A percentile compares a stretch with the other conserved stretches of the same genome.
phyloP scores from a whole-genome alignment of 1,139 yeast genomes.

The Kodamaea suecica region DNA sequence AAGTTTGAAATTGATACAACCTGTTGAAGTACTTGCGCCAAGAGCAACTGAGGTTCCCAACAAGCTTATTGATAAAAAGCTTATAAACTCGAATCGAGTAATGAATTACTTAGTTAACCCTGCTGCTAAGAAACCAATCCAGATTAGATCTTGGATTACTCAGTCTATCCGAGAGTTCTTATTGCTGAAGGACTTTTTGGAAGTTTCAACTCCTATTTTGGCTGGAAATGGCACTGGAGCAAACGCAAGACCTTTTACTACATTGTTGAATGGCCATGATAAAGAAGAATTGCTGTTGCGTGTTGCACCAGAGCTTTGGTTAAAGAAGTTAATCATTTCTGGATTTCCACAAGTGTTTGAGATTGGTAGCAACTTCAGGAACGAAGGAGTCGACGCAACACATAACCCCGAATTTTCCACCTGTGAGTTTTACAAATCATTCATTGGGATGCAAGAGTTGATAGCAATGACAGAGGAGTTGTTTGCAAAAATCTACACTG shows the following conservation, averaged over 20 bases:
- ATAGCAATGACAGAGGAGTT: constrained; percentile 63
- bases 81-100: constrained; percentile 66
- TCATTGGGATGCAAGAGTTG: constrained; percentile 64
- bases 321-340: constrained; percentile 72
- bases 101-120: constrained; percentile 68
- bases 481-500: constrained; percentile 36
- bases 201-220: constrained; percentile 84
- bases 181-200: constrained; percentile 56
- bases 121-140: constrained; percentile 39
- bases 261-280: constrained; percentile 45
- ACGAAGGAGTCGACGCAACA: constrained; percentile 89
- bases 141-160: constrained; percentile 53
- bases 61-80: constrained; percentile 49
- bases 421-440: constrained; percentile 89
- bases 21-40: constrained; percentile 59
- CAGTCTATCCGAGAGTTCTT: constrained; percentile 58
- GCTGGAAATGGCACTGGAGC: constrained; percentile 81
- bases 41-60: constrained; percentile 65
- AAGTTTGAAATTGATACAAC: constrained; percentile 57
- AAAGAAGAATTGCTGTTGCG: constrained; percentile 54
- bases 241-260: constrained; percentile 76
- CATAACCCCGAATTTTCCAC: constrained; percentile 96
- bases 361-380: constrained; percentile 80
- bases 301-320: constrained; percentile 94
- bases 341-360: constrained; percentile 89